phyloP scores from a whole-genome alignment of 2,329 filamentous ascomycete genomes.

The Alternaria consortialis region DNA sequence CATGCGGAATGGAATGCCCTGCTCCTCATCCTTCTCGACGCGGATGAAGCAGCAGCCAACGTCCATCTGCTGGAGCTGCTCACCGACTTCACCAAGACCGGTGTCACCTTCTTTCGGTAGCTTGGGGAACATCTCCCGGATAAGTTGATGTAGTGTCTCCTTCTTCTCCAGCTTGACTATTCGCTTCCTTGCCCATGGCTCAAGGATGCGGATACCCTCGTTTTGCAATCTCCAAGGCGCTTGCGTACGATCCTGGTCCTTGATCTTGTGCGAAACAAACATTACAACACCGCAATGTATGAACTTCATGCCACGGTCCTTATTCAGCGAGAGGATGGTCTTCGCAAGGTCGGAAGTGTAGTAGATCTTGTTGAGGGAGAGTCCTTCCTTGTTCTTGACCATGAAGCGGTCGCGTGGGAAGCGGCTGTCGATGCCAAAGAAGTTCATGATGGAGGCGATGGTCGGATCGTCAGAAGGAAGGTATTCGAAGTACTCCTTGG shows the following conservation, averaged over 20 bases:
- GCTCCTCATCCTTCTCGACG: constrained; percentile 76
- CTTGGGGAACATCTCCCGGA: constrained; percentile 97
- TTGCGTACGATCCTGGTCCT: constrained; percentile 94
- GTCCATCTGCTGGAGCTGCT: constrained; percentile 78
- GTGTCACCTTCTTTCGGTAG: constrained; percentile 78
- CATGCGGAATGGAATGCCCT: constrained; percentile 77
- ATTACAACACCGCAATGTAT: constrained; percentile 97
- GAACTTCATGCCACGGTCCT: constrained; percentile 91
- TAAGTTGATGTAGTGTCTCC: constrained; percentile 79
- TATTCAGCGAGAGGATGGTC: constrained; percentile 85
- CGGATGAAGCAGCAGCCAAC: constrained; percentile 92
- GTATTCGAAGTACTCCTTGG: constrained; percentile 95
- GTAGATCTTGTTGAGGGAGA: constrained; percentile 94
- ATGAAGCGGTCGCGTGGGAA: constrained; percentile 94
- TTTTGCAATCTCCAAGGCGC: constrained; percentile 94
- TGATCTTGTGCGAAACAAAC: constrained; percentile 75
- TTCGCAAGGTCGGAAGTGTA: constrained; percentile 88
- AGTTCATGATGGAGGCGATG: constrained; percentile 78
- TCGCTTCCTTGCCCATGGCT: constrained; percentile 86
- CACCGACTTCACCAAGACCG: constrained; percentile 85
- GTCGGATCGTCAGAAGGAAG: constrained; percentile 77
- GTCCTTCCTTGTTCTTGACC: constrained; percentile 90
- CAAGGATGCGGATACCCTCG: constrained; percentile 89
- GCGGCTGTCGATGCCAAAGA: constrained; percentile 83
- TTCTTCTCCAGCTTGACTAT: constrained; percentile 79